phyloP scores from a whole-genome alignment of 495 filamentous ascomycete species.

The Penicillium soppii region DNA sequence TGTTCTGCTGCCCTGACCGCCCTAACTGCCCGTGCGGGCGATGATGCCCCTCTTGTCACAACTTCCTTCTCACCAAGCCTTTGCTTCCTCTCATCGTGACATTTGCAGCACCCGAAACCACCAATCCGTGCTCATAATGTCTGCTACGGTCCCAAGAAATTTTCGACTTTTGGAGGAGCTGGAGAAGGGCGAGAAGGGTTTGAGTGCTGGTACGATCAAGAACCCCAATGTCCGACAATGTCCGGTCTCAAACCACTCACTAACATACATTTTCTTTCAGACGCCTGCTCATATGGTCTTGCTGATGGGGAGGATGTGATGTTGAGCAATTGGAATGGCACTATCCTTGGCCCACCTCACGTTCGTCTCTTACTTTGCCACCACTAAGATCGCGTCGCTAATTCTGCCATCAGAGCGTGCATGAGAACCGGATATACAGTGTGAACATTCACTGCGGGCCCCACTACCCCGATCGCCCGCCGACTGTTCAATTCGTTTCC shows the following conservation, averaged over 20 bases:
- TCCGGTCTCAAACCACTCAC: conserved; percentile 7
- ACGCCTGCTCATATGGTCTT: conserved; percentile 95
- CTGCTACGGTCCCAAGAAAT: conserved; percentile 88
- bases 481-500: conserved; percentile 84
- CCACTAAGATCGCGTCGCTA: conserved; percentile 5
- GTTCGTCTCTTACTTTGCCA: conserved; percentile 50
- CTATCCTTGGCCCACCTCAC: conserved; percentile 94
- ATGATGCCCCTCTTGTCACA: conserved; percentile 25
- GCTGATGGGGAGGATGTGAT: conserved; percentile 92
- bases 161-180: conserved; percentile 96
- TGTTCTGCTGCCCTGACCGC: neutral
- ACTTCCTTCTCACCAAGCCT: conserved; percentile 7
- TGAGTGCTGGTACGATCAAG: conserved; percentile 72
- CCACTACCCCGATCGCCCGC: conserved; percentile 85
- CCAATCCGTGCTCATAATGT: conserved; percentile 46
- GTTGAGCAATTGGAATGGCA: conserved; percentile 99
- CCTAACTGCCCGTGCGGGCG: neutral
- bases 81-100: conserved; percentile 1
- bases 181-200: conserved; percentile 97
- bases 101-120: neutral
- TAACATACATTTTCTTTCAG: conserved; percentile 43
- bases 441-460: conserved; percentile 95
- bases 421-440: conserved; percentile 98
- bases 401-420: conserved; percentile 65
- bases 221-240: conserved; percentile 1